Evolutionary conservation across 139 green algal species (phyloP).

Genomic region (Chlorokybus atmophyticus): DNA sequence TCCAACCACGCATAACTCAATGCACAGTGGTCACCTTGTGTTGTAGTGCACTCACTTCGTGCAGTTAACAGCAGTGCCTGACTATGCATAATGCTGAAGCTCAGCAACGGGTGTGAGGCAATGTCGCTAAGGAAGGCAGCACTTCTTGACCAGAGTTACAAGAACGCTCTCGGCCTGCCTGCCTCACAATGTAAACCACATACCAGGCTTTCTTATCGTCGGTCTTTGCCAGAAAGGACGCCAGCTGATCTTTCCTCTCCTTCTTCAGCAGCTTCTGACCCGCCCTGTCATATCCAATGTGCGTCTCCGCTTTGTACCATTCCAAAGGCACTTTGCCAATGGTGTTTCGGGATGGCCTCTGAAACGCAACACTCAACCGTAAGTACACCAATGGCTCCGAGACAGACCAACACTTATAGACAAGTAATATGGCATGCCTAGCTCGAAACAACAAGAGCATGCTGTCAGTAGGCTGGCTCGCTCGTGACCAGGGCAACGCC

Average conservation of each 20-base stretch:
- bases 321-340: conserved; percentile 75
- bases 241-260: conserved; percentile 51
- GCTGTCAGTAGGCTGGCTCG: background rate
- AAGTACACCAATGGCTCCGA: too few relatives aligned
- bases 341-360: conserved; percentile 26
- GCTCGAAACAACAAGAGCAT: background rate
- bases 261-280: conserved; percentile 49
- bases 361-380: background rate
- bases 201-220: conserved; percentile 28
- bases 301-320: conserved; percentile 91
- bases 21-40: too few relatives aligned
- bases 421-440: background rate
- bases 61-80: too few relatives aligned
- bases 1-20: too few relatives aligned
- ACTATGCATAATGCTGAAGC: too few relatives aligned
- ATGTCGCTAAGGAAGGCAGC: too few relatives aligned
- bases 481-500: background rate
- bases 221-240: conserved; percentile 37
- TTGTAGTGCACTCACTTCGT: too few relatives aligned
- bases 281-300: conserved; percentile 85
- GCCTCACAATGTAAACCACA: too few relatives aligned
- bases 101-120: too few relatives aligned
- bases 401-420: background rate
- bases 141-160: too few relatives aligned
- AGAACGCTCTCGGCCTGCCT: too few relatives aligned